Percentiles rank a stretch among this genome's conserved stretches.
Conservation (phyloP, 371 early-diverging fungal genomes). For the Coemansia sp. region DNA sequence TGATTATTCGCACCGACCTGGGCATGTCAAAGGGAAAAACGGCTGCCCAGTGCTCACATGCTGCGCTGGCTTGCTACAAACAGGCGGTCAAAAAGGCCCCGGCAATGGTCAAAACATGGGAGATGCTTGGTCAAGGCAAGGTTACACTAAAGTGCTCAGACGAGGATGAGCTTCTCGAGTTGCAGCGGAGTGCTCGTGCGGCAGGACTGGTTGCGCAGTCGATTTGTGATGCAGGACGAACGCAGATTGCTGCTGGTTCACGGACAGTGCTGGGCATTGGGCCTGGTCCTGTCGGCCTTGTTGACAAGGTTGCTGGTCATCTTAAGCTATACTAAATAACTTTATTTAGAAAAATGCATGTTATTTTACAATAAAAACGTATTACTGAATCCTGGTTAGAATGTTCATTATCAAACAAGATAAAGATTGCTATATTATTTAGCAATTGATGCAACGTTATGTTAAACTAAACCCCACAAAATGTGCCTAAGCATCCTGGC, state of each 20-base stretch:
- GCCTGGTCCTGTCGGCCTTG: constrained; percentile 78
- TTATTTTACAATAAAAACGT: constrained; percentile 4
- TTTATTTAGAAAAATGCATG: not conserved
- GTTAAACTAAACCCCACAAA: not conserved
- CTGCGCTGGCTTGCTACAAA: constrained; percentile 86
- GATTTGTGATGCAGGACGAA: constrained; percentile 95
- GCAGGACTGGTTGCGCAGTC: constrained; percentile 74
- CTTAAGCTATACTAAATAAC: constrained; percentile 75
- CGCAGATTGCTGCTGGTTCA: constrained; percentile 95
- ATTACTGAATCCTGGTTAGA: not conserved
- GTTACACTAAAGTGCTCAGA: constrained; percentile 76
- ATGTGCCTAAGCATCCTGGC: constrained; percentile 4
- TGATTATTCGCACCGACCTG: constrained; percentile 84
- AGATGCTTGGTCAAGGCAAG: constrained; percentile 80
- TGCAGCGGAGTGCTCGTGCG: constrained; percentile 70
- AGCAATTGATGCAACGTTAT: no score
- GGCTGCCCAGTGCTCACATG: constrained; percentile 96
- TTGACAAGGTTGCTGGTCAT: constrained; percentile 81
- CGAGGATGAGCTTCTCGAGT: constrained; percentile 77
- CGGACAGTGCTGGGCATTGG: constrained; percentile 95
- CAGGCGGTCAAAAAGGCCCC: constrained; percentile 58
- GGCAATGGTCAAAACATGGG: constrained; percentile 70
- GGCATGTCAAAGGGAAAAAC: constrained; percentile 95
- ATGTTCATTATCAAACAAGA: no score
- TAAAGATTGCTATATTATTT: no score